A percentile compares a stretch with the other conserved stretches of the same genome.
Conservation (phyloP, 768 basidiomycete species). For the Sarcodon aspratus region DNA sequence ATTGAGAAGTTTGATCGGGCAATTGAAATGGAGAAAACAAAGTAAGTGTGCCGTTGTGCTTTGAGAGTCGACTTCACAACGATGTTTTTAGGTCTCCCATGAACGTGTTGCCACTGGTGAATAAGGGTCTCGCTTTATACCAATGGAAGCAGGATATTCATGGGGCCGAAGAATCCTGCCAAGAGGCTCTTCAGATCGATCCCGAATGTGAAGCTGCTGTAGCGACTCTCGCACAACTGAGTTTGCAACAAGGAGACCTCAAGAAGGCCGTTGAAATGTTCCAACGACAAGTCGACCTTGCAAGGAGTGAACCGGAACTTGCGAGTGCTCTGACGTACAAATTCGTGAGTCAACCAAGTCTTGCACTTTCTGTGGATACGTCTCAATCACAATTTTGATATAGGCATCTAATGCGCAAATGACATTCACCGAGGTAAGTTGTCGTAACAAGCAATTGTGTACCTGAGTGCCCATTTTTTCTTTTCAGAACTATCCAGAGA, state of each 20-base stretch:
- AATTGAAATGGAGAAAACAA: constrained; percentile 74
- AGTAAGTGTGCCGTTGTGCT: constrained; percentile 28
- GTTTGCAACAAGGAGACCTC: constrained; percentile 83
- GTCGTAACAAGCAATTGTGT: constrained; percentile 50
- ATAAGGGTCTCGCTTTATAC: constrained; percentile 94
- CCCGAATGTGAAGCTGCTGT: constrained; percentile 94
- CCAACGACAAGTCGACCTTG: constrained; percentile 70
- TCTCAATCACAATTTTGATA: background rate
- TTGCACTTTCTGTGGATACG: background rate
- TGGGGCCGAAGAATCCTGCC: constrained; percentile 74
- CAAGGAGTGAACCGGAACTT: constrained; percentile 86
- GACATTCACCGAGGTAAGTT: background rate
- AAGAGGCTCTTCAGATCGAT: constrained; percentile 82
- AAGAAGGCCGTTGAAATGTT: constrained; percentile 83
- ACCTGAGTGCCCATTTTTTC: constrained; percentile 64
- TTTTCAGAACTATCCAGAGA: constrained; percentile 70
- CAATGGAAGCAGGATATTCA: constrained; percentile 90
- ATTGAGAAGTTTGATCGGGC: constrained; percentile 90
- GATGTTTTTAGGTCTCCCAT: constrained; percentile 25
- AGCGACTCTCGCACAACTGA: constrained; percentile 89
- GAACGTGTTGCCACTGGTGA: constrained; percentile 91
- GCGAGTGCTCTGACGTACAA: constrained; percentile 66
- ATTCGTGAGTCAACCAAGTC: constrained; percentile 40
- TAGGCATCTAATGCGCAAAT: background rate
- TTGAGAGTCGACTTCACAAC: background rate